These are phyloP conservation scores for Dictyophora rubrovolvata DNA, from an alignment of 768 basidiomycete species.

Conservation along the genomic window DNA sequence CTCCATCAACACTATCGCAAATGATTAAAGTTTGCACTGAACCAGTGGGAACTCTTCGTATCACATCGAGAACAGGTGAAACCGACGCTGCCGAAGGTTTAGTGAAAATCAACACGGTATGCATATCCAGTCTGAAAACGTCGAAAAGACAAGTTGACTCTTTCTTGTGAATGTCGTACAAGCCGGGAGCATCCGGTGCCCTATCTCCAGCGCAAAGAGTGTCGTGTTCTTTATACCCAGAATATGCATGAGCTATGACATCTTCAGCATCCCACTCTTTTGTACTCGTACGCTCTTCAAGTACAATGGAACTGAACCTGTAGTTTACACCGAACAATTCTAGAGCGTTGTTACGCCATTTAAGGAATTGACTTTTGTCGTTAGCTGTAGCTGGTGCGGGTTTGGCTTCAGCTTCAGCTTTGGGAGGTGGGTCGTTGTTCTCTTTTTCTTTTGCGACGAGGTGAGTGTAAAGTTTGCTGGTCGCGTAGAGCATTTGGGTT, in stretches of 20 bases:
- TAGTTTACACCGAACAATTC: constrained; percentile 43
- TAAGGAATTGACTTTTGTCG: background rate
- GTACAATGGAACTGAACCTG: constrained; percentile 37
- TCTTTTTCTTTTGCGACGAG: constrained; percentile 11
- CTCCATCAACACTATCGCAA: background rate
- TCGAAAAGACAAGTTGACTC: constrained; percentile 17
- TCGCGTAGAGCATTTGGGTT: constrained; percentile 32
- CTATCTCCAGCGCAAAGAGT: constrained; percentile 32
- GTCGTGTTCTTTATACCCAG: background rate
- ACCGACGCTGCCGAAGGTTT: constrained; percentile 12
- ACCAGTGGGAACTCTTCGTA: background rate
- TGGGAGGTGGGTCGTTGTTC: too few species aligned
- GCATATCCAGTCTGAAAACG: constrained; percentile 24
- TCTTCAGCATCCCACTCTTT: constrained; percentile 10
- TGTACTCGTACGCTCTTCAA: constrained; percentile 30
- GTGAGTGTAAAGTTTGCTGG: constrained; percentile 21
- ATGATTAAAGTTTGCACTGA: background rate
- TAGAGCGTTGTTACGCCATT: background rate
- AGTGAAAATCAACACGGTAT: constrained; percentile 33
- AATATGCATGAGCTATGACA: constrained; percentile 6
- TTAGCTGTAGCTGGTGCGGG: background rate
- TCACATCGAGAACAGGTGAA: background rate
- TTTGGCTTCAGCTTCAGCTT: background rate
- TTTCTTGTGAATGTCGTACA: constrained; percentile 15
- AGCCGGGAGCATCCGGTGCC: constrained; percentile 33